Evolutionary conservation across 2,329 filamentous ascomycete genomes (phyloP), one percentile per base, ranked within the genome.

Genomic region (Penicillium sp.): DNA sequence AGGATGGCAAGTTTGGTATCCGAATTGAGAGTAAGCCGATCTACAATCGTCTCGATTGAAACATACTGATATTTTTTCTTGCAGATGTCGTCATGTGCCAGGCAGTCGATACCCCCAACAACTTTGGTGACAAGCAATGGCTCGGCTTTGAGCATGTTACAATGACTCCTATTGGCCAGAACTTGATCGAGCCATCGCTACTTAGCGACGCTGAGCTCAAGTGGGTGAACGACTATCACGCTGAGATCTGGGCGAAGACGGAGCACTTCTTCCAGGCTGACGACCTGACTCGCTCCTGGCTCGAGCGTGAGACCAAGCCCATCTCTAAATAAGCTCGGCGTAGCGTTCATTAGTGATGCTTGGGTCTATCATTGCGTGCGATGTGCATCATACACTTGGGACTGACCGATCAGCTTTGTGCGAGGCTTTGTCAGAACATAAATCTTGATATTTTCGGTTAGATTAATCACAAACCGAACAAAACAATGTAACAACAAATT

Each of bases 81-180:
- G 14, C 59, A 82, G 79, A 99, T 72, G 86, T 99, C 67, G 86
- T 96, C 61, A 88, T 97, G 81, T 91, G 95, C 29, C 88, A 85
- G 62, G 92, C 97, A 71, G 88, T 89, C n/a, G 81, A 92, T 74
- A 96, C 93, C 4, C 87, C 87, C 58, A 84, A 96, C 74, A 86
- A 87, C 34, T 97, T 97, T 69, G 93, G 92, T 18, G 93, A 96
- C 66, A 96, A 96, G 77, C 89, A 92, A 2, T 99, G 90, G 76
- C 80, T 97, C 34, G 92, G 92, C 3, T 99, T 99, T 64, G 93
- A 99, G 78, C 91, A 96, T 73, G 92, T 97, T 61, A 99, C 94
- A 0, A 91, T 99, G 91, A 91, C 93, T 16, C 94, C 94, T 0
- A 92, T 96, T 75, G 97, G 93, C 76, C 85, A 87, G 57, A 97